A percentile compares a stretch with the other conserved stretches of the same genome.
Conservation (phyloP, 208 protist species). For the Wallacemonas sp. region DNA sequence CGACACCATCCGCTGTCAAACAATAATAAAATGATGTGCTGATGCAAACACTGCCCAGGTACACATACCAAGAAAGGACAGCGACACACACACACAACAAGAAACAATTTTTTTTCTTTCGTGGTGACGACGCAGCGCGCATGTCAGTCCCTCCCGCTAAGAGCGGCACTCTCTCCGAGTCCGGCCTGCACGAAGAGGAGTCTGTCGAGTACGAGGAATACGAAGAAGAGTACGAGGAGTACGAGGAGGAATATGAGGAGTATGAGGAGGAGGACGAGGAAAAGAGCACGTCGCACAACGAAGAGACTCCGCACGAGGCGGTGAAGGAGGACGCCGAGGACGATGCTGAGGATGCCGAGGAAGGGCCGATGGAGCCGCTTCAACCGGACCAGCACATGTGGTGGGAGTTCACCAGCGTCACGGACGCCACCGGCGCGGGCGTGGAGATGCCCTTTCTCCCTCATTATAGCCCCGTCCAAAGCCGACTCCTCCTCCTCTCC, state of each 20-base stretch:
- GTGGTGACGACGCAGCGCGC: neutral
- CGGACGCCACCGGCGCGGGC: neutral
- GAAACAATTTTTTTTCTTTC: too few relatives aligned
- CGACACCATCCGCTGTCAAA: too few relatives aligned
- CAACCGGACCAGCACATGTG: constrained; percentile 3
- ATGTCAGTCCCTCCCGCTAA: neutral
- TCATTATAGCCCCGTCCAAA: constrained; percentile 10
- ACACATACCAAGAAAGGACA: too few relatives aligned
- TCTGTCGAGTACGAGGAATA: constrained; percentile 1
- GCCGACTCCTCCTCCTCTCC: neutral
- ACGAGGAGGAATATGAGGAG: too few relatives aligned
- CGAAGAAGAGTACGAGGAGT: too few relatives aligned
- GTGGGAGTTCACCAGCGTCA: constrained; percentile 10
- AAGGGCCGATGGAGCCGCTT: neutral
- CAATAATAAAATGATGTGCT: too few relatives aligned
- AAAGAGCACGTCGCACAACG: too few relatives aligned
- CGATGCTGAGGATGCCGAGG: constrained; percentile 8
- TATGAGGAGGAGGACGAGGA: too few relatives aligned
- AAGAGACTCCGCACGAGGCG: too few relatives aligned
- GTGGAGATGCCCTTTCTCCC: constrained; percentile 16
- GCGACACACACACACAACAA: too few relatives aligned
- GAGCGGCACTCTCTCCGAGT: neutral
- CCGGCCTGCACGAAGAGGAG: neutral
- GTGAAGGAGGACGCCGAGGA: too few relatives aligned
- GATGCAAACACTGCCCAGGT: too few relatives aligned